Evolutionary conservation across 441 rosid species (phyloP), one percentile per base, ranked within the genome.

Genomic region (Breynia disticha): DNA sequence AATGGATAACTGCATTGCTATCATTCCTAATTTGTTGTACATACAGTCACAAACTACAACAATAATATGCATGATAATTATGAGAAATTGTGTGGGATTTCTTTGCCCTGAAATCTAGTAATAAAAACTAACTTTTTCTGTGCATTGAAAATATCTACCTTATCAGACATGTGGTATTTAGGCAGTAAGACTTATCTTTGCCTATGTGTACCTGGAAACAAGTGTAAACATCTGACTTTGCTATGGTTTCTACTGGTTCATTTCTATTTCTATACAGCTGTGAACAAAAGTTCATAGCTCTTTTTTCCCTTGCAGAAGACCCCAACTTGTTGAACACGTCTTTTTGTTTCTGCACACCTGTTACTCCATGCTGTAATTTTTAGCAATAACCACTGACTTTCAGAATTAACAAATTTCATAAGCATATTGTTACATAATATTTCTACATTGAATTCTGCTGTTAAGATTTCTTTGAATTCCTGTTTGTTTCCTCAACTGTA

Each of bases 1-100:
- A 52, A 32, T 55, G n/a, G 45, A 56, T 48, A 35, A 11, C 20
- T 48, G 21, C 65, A 11, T 20, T 48, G 21, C 65, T 59, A 43
- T 56, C 21, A 55, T 35, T 22, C 52, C 39, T 32, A 52, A 42
- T 63, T 59, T 46, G 15, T 10, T 41, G 44, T 9, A 2, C 48
- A 19, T 45, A 7, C 4, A 12, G n/a, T 56, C 16, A 17, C 28
- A 52, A 19, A 22, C 17, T n/a, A 17, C 3, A 11, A 19, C 49
- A 28, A 28, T 28, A 28, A 28, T 28, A 2, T 54, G 42, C 48
- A 46, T 28, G 3, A 44, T 15, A 24, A 46, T 32, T 37, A 54
- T 56, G 17, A 41, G 21, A 37, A 9, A 18, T 48, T 18, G 16
- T 19, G 2, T 15, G 35, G 28, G 19, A 24, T 39, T 54, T 15